phyloP scores from a whole-genome alignment of 495 filamentous ascomycete species.

The Clavariopsis aquatica region DNA sequence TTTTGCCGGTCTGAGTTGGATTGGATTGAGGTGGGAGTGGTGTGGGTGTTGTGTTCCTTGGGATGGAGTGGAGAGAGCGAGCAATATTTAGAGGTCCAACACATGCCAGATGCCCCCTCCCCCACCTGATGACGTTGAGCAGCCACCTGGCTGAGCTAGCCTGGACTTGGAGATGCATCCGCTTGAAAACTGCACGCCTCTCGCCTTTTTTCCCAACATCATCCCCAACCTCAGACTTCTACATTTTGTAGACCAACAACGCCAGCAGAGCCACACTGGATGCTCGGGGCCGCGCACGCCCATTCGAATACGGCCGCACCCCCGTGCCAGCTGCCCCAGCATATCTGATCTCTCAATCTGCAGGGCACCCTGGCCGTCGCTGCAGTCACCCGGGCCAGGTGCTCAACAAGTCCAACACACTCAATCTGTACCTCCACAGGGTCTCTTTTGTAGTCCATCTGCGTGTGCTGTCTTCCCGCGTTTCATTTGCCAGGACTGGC shows the following conservation, averaged over 20 bases:
- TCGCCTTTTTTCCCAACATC: neutral
- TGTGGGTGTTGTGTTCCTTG: neutral
- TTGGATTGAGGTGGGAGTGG: neutral
- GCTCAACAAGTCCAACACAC: constrained; percentile 16
- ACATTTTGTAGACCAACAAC: constrained; percentile 1
- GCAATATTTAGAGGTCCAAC: neutral
- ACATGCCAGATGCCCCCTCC: neutral
- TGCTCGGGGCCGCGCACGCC: neutral
- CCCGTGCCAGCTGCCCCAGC: neutral
- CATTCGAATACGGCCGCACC: neutral
- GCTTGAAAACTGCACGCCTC: neutral
- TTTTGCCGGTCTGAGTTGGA: constrained; percentile 20
- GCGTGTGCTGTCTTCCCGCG: constrained; percentile 3
- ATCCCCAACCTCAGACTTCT: neutral
- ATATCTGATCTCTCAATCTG: neutral
- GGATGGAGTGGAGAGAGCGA: neutral
- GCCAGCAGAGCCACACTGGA: neutral
- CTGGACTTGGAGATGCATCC: neutral
- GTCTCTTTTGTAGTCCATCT: neutral
- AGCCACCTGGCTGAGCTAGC: neutral
- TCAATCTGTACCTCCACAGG: constrained; percentile 13
- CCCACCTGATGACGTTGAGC: neutral
- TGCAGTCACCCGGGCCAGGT: constrained; percentile 19
- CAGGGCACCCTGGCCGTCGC: constrained; percentile 15
- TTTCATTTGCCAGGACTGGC: neutral